Evolutionary conservation across 257 asterid genomes (phyloP).

Genomic region (Paulownia fortunei): DNA sequence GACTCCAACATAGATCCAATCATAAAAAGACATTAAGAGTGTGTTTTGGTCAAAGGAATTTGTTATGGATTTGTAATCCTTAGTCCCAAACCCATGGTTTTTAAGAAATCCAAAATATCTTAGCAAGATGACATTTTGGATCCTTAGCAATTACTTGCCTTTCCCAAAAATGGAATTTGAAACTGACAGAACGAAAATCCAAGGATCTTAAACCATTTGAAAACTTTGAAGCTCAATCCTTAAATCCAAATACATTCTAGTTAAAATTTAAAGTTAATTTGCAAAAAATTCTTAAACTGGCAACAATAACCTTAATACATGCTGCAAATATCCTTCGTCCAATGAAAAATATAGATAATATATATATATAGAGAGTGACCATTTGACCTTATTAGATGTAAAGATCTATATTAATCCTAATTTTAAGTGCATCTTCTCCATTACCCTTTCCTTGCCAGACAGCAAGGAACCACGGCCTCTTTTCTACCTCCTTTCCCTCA

Average conservation of each 20-base stretch:
- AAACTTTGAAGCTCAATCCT: slow-evolving; percentile 5
- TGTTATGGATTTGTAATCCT: not conserved
- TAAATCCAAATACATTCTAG: not conserved
- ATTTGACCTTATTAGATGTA: not conserved
- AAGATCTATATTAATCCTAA: not conserved
- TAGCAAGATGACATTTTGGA: not conserved
- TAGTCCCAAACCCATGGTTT: not conserved
- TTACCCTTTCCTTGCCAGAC: not conserved
- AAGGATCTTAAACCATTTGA: not conserved
- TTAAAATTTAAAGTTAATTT: not conserved
- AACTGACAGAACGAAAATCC: not conserved
- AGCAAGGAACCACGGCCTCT: not conserved
- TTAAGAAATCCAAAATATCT: not conserved
- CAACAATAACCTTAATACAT: not conserved
- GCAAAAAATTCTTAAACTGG: not conserved
- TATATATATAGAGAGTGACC: no score
- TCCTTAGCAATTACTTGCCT: not conserved
- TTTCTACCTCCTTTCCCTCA: not conserved
- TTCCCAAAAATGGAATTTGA: not conserved
- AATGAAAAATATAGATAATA: no score
- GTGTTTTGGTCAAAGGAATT: not conserved
- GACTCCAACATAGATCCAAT: not conserved
- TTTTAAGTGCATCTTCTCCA: not conserved
- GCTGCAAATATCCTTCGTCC: no score
- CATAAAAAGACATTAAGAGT: not conserved